A percentile compares a stretch with the other conserved stretches of the same genome.
Conservation (phyloP, 2,329 filamentous ascomycete genomes). For the Penicillium paneum region DNA sequence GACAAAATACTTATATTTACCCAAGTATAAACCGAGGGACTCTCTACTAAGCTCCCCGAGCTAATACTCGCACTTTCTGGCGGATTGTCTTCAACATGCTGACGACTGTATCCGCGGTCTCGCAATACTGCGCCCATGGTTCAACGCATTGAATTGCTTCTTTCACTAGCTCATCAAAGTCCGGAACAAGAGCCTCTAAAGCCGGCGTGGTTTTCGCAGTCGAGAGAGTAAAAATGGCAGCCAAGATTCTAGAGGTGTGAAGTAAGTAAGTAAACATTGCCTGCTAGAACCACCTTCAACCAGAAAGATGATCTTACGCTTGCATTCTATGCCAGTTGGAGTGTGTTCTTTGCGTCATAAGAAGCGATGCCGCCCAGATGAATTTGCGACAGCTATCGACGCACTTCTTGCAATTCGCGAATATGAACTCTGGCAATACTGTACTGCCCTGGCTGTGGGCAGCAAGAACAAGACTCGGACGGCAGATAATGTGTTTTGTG, state of each 20-base stretch:
- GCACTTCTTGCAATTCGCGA: constrained; percentile 14
- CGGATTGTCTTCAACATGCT: constrained; percentile 18
- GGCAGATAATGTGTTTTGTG: constrained; percentile 17
- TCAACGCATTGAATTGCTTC: constrained; percentile 12
- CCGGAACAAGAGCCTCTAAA: constrained; percentile 12
- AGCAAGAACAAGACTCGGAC: constrained; percentile 16
- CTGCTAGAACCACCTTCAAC: background rate
- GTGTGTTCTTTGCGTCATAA: constrained; percentile 13
- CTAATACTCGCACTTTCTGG: constrained; percentile 11
- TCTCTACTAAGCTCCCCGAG: background rate
- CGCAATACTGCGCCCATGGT: constrained; percentile 13
- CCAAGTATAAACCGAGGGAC: background rate
- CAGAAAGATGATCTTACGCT: constrained; percentile 7
- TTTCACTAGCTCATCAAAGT: constrained; percentile 15
- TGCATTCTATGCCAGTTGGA: constrained; percentile 16
- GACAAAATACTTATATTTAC: background rate
- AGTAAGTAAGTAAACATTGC: background rate
- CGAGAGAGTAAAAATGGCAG: constrained; percentile 17
- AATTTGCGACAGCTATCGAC: constrained; percentile 19
- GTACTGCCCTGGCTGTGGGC: constrained; percentile 5
- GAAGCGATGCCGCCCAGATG: constrained; percentile 7
- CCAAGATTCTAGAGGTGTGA: constrained; percentile 8
- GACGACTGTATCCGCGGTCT: constrained; percentile 14
- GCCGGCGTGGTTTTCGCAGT: constrained; percentile 17
- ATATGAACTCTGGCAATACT: constrained; percentile 8